These are phyloP conservation scores for Biancaea sappan DNA, from an alignment of 306 rosid genomes.

Conservation along the genomic window DNA sequence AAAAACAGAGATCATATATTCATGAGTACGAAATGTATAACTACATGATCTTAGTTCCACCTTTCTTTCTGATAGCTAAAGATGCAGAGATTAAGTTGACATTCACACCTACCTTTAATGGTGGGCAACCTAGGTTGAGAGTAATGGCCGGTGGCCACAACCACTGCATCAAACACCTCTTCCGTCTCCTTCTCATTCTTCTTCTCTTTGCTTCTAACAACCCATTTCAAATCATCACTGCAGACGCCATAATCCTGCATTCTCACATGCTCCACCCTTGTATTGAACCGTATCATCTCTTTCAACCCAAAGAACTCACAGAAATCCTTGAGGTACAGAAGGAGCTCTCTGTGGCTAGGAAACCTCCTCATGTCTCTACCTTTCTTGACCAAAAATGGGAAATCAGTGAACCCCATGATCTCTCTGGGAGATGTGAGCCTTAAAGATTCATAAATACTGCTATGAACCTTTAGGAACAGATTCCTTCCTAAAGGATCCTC, in stretches of 20 bases:
- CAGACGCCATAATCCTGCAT: conserved; percentile 52
- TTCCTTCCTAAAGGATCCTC: conserved; percentile 74
- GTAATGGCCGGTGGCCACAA: conserved; percentile 92
- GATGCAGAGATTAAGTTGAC: not conserved
- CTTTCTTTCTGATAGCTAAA: not conserved
- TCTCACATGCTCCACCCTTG: conserved; percentile 78
- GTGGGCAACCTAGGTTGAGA: conserved; percentile 80
- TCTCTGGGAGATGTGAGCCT: conserved; percentile 81
- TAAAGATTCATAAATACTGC: conserved; percentile 72
- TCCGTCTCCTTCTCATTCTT: conserved; percentile 47
- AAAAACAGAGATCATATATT: not conserved
- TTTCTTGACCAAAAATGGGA: conserved; percentile 72
- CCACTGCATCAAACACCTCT: conserved; percentile 88
- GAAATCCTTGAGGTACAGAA: conserved; percentile 68
- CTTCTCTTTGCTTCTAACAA: conserved; percentile 61
- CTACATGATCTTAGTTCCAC: not conserved
- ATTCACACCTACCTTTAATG: conserved; percentile 54
- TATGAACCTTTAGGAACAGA: conserved; percentile 57
- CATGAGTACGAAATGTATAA: not conserved
- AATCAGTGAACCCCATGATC: conserved; percentile 87
- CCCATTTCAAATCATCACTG: conserved; percentile 69
- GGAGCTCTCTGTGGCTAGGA: conserved; percentile 79
- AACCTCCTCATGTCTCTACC: conserved; percentile 85
- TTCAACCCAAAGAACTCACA: conserved; percentile 70
- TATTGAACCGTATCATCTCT: conserved; percentile 75